Conservation (phyloP, 1,139 yeast species). For the Lodderomyces beijingensis region DNA sequence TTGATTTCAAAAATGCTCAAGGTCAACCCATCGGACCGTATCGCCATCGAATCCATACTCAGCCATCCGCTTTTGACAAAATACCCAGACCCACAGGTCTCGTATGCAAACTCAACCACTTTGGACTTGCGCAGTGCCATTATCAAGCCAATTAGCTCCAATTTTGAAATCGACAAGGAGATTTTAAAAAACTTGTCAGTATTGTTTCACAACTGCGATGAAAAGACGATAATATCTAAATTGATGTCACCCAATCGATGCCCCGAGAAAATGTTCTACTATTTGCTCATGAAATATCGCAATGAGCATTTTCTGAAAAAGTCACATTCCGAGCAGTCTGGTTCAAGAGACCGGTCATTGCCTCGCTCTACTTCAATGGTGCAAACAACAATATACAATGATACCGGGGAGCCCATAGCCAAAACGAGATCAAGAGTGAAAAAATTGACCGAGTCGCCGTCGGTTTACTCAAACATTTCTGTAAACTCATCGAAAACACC, state of each 20-base stretch:
- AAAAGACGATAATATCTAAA: constrained; percentile 53
- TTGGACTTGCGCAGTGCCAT: constrained; percentile 27
- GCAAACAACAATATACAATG: constrained; percentile 38
- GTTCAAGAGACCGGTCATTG: constrained; percentile 21
- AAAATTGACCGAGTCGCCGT: constrained; percentile 20
- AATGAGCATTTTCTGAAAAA: constrained; percentile 57
- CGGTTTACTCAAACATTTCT: constrained; percentile 18
- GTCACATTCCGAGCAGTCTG: constrained; percentile 15
- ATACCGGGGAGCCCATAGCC: constrained; percentile 23
- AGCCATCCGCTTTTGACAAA: constrained; percentile 75
- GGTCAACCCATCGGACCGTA: constrained; percentile 75
- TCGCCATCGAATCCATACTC: constrained; percentile 68
- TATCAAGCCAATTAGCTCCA: constrained; percentile 47
- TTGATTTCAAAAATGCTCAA: constrained; percentile 76
- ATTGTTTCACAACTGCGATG: constrained; percentile 83
- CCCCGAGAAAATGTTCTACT: constrained; percentile 88
- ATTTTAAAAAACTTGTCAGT: constrained; percentile 82
- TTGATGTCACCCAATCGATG: constrained; percentile 58
- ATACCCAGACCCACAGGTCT: constrained; percentile 46
- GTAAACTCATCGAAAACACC: constrained; percentile 13
- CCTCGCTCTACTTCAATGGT: constrained; percentile 46
- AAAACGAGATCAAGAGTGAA: constrained; percentile 15
- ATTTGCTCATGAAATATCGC: constrained; percentile 75
- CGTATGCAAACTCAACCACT: constrained; percentile 14
- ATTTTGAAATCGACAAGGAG: constrained; percentile 68